phyloP scores from a whole-genome alignment of 768 basidiomycete species.

The Xerocomellus dryophilus region DNA sequence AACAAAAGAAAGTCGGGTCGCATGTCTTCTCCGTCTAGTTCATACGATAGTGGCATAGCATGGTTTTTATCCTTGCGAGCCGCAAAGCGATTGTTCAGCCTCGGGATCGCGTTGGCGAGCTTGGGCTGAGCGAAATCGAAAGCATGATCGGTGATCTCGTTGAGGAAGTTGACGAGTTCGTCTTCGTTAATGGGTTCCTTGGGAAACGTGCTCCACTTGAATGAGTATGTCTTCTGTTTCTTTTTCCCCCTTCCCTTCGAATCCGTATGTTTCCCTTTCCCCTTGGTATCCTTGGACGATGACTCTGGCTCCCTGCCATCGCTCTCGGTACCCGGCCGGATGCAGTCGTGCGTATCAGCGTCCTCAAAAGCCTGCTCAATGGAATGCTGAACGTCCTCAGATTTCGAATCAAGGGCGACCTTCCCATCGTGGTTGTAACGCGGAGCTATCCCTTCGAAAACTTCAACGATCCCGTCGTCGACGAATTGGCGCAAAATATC shows the following conservation, averaged over 20 bases:
- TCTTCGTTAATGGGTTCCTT: conserved; percentile 1
- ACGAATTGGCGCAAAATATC: not conserved
- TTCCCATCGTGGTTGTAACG: not conserved
- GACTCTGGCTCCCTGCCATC: not conserved
- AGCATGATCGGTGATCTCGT: conserved; percentile 2
- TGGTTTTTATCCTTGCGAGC: no score
- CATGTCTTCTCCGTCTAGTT: no score
- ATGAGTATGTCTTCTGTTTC: not conserved
- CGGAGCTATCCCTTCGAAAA: not conserved
- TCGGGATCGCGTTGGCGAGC: not conserved
- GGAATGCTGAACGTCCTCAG: not conserved
- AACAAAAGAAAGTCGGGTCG: no score
- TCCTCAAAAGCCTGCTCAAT: not conserved
- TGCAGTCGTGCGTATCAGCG: not conserved
- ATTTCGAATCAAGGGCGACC: not conserved
- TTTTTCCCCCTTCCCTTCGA: not conserved
- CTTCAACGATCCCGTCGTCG: not conserved
- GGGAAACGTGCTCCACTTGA: conserved; percentile 7
- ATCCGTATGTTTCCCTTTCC: not conserved
- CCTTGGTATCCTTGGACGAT: not conserved
- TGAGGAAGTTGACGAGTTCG: conserved; percentile 4
- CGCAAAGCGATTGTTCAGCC: not conserved
- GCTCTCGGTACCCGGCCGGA: not conserved
- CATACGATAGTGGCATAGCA: no score
- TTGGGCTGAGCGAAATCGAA: not conserved